Base-by-base conservation (phyloP, 352 stramenopile species). In the Globisporangium iwayamae region DNA sequence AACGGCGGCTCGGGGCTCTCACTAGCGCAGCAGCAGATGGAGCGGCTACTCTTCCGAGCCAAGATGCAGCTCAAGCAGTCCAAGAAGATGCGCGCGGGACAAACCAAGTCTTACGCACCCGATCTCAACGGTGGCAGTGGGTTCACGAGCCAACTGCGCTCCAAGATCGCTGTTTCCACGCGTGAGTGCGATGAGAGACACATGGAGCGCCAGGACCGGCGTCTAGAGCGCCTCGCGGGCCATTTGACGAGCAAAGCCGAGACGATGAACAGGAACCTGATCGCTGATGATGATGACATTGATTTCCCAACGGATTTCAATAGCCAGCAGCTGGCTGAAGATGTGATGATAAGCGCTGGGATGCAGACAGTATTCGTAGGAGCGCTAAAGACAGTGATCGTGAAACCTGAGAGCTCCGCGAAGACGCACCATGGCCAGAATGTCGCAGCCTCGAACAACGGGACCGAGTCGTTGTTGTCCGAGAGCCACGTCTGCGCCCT, bases 41-140 rank as follows among this genome's bases (percentile, higher is more conserved):
- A 93, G 45, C 69, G 78, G 22, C 65, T 93, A 30, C 68, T 93
- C 14, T 68, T 93, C 9, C 75, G 79, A 43, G 84, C 84, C 36
- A 91, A 91, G 61, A 79, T 70, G 9, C 84, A 93, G 64, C 65
- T 93, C 0, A 93, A 93, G 59, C 78, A 87, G 45, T 93, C 84
- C 2, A 74, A 85, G 34, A 84, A 85, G 45, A 90, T 87, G 75
- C 79, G 84, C 22, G 69, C 78, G 0, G 84, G 84, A 0, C 76
- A 92, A 28, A 73, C 67, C 0, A 79, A 78, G 36, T 48, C 60
- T 14, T 90, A 90, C 54, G 68, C 67, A 10, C 67, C 69, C 0
- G 70, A 74, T 36, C 63, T 90, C 10, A 73, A 76, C 10, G 79
- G 79, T 22, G 83, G 83, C 8, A 70, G 70, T 2, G 56, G 69